phyloP scores from a whole-genome alignment of 257 asterid species.

The Solanum acaule region DNA sequence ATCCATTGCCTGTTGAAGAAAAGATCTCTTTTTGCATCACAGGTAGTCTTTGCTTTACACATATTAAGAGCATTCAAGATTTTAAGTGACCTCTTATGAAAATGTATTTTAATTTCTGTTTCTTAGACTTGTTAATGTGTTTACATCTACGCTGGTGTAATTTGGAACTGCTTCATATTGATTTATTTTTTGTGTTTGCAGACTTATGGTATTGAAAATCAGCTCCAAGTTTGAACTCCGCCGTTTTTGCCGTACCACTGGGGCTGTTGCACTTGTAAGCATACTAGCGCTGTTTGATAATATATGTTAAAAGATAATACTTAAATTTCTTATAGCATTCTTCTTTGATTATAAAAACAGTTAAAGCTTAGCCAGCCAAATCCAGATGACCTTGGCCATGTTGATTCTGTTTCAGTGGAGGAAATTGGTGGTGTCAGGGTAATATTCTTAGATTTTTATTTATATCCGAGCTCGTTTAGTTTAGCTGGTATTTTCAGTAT shows the following conservation, averaged over 20 bases:
- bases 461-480: not conserved
- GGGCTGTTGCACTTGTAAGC: conserved; percentile 85
- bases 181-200: conserved; percentile 27
- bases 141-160: not conserved
- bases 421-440: conserved; percentile 98
- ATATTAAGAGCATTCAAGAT: not conserved
- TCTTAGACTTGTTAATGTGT: not conserved
- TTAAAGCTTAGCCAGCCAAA: conserved; percentile 78
- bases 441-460: conserved; percentile 15
- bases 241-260: conserved; percentile 92
- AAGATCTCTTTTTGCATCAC: not conserved
- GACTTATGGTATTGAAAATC: conserved; percentile 90
- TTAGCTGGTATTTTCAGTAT: not conserved
- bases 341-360: conserved; percentile 35
- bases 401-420: conserved; percentile 89
- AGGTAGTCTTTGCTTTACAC: not conserved
- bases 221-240: conserved; percentile 95
- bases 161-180: not conserved
- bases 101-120: not conserved
- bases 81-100: not conserved
- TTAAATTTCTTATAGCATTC: conserved; percentile 12
- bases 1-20: not conserved
- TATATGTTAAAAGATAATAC: not conserved
- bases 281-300: not conserved
- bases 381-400: conserved; percentile 93